Evolutionary conservation across 352 stramenopile genomes (phyloP), one percentile per base, ranked within the genome.

Genomic region (Thalassiosira mediterranea): DNA sequence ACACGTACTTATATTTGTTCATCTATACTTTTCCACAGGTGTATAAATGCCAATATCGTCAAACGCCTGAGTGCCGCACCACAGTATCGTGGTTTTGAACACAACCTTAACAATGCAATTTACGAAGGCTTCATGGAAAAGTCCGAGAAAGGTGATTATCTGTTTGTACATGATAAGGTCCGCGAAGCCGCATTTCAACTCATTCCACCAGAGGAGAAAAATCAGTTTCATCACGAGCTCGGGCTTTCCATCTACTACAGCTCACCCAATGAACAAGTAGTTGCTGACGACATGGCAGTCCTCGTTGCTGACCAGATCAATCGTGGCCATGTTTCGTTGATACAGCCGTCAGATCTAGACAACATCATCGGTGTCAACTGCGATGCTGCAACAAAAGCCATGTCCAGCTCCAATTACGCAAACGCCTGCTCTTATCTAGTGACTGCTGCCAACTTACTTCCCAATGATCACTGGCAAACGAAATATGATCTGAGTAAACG

Each of bases 121-220:
- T n/a, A 34, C 32, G 58, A 34, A 0, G 58, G 58, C 0, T 44
- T 26, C 10, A 21, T 46, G n/a, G 3, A 44, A 11, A 8, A 56
- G 38, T 0, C 17, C 19, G 17, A 64, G 2, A 29, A 1, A 26
- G 28, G 40, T 21, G 29, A 47, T 13, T 83, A 72, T 42, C 44
- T 25, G 23, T 87, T 84, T 68, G 15, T 31, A 1, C 76, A 88
- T 40, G 72, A 84, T 34, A 71, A 49, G 23, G 38, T 84, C 21
- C 66, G 74, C 48, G 56, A 86, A 42, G 81, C 81, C 4, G 76
- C 76, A 4, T 79, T 77, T 52, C 44, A 40, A 28, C 54, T 88
- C 8, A 82, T 86, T 57, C 28, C 68, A 13, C 21, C 54, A n/a
- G 32, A 64, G 37, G 48, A 85, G 8, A 37, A 58, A 23, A 56